Evolutionary conservation across 1,284 basidiomycete genomes (phyloP).

Genomic region (Leucocoprinus gongylophorus): DNA sequence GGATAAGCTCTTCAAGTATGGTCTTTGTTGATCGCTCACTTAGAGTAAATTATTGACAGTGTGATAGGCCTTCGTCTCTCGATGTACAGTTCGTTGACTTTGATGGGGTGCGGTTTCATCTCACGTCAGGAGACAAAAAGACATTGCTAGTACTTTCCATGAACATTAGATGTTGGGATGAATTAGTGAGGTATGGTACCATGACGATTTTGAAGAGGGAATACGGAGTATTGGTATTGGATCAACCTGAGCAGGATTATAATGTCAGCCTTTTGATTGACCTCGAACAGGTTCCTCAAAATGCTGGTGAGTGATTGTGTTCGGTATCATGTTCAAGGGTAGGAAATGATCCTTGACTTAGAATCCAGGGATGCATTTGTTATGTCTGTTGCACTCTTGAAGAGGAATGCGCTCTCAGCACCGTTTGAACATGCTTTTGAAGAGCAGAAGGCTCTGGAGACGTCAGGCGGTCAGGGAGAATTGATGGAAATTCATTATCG

Average conservation of each 20-base stretch:
- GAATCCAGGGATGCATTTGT: constrained; percentile 78
- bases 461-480: constrained; percentile 63
- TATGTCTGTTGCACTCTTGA: constrained; percentile 79
- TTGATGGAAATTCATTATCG: constrained; percentile 94
- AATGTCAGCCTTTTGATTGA: constrained; percentile 86
- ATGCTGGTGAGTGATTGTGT: constrained; percentile 58
- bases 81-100: constrained; percentile 98
- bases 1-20: constrained; percentile 85
- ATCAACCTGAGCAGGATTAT: constrained; percentile 76
- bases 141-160: constrained; percentile 84
- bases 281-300: constrained; percentile 74
- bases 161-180: constrained; percentile 96
- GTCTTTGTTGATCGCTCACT: constrained; percentile 2
- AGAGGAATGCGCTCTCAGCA: constrained; percentile 91
- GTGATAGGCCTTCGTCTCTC: constrained; percentile 72
- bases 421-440: constrained; percentile 91
- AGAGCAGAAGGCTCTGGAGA: constrained; percentile 82
- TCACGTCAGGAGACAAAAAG: constrained; percentile 84
- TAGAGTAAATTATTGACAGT: constrained; percentile 8
- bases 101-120: constrained; percentile 92
- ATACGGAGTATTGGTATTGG: constrained; percentile 69
- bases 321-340: neutral
- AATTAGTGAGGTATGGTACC: constrained; percentile 87
- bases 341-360: constrained; percentile 24
- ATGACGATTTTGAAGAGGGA: constrained; percentile 75